Percentiles rank a stretch among this genome's conserved stretches.
These are phyloP conservation scores for Phyllostachys edulis DNA, from an alignment of 176 grass and related monocot genomes.

Conservation along the genomic window DNA sequence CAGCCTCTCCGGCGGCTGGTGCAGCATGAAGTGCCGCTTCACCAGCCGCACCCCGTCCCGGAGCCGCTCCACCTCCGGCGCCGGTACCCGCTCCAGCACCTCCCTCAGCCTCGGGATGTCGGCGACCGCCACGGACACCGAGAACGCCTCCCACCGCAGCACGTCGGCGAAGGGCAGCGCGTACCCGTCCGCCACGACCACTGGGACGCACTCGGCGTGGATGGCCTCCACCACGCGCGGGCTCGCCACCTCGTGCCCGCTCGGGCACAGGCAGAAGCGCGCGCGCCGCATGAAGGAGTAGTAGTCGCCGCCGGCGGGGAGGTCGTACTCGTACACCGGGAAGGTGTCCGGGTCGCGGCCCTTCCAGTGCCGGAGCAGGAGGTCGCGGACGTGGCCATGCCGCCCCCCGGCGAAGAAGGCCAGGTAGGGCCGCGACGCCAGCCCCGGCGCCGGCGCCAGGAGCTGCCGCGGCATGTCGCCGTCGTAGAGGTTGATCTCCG, in stretches of 20 bases:
- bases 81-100: conserved; percentile 42
- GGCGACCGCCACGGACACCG: conserved; percentile 49
- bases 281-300: conserved; percentile 50
- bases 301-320: conserved; percentile 42
- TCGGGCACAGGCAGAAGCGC: conserved; percentile 83
- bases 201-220: conserved; percentile 68
- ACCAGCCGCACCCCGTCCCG: conserved; percentile 45
- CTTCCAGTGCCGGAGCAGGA: conserved; percentile 61
- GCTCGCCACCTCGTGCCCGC: conserved; percentile 76
- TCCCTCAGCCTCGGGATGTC: conserved; percentile 55
- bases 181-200: conserved; percentile 58
- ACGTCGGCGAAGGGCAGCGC: conserved; percentile 60
- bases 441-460: not conserved
- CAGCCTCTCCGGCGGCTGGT: conserved; percentile 52
- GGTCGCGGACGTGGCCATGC: conserved; percentile 53
- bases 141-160: conserved; percentile 72
- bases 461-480: conserved; percentile 57
- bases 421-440: conserved; percentile 33
- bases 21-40: conserved; percentile 62
- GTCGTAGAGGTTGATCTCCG: conserved; percentile 57
- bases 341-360: conserved; percentile 39
- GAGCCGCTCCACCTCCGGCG: conserved; percentile 60
- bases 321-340: conserved; percentile 60
- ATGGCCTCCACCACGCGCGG: conserved; percentile 74
- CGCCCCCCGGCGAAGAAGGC: conserved; percentile 72